These are phyloP conservation scores for Gnaphalium uliginosum DNA, from an alignment of 129 eudicot species.

Conservation along the genomic window DNA sequence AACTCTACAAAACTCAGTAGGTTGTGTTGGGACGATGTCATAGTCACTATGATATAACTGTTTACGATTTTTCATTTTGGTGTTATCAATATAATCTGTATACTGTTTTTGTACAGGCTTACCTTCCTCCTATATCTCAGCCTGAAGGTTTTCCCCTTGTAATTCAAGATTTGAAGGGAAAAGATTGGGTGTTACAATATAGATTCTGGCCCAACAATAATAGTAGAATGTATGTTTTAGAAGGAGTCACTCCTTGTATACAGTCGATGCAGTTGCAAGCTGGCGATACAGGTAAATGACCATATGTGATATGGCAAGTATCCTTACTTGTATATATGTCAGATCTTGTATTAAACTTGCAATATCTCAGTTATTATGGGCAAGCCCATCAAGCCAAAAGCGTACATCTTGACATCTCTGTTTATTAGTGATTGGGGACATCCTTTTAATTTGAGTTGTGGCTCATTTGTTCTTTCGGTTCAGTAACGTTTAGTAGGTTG, in stretches of 20 bases:
- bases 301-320: constrained; percentile 16
- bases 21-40: neutral
- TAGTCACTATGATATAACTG: neutral
- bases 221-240: constrained; percentile 95
- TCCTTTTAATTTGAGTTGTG: constrained; percentile 1
- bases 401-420: neutral
- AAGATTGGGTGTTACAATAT: constrained; percentile 84
- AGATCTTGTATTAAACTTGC: neutral
- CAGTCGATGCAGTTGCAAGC: constrained; percentile 94
- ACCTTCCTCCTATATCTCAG: constrained; percentile 75
- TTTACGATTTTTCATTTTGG: constrained; percentile 4
- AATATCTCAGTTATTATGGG: neutral
- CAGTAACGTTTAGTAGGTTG: constrained; percentile 87
- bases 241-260: constrained; percentile 90
- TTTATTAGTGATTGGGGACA: neutral
- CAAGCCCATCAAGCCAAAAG: neutral
- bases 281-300: constrained; percentile 78
- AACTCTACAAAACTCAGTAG: neutral
- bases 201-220: constrained; percentile 88
- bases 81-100: neutral
- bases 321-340: neutral
- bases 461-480: constrained; percentile 32
- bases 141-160: constrained; percentile 84
- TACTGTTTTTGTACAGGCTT: constrained; percentile 50
- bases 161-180: constrained; percentile 85